Evolutionary conservation across 1,284 basidiomycete species (phyloP).

Genomic region (Trichosporon faecale): DNA sequence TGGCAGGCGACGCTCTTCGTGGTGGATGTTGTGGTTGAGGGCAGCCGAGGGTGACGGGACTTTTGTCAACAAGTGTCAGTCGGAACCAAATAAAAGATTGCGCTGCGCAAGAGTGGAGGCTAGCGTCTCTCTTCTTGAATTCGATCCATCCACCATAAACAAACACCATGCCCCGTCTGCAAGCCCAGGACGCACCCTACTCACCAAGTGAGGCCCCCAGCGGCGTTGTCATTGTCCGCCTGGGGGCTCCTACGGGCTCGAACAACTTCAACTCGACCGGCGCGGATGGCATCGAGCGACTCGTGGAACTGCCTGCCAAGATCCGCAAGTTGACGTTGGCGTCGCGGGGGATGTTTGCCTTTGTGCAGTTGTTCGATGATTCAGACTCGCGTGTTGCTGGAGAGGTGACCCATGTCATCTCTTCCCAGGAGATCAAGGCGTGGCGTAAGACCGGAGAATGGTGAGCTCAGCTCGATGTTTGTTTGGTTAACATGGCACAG

Average conservation of each 20-base stretch:
- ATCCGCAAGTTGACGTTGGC: conserved; percentile 34
- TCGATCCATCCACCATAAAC: not conserved
- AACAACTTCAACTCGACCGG: conserved; percentile 39
- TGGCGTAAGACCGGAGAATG: conserved; percentile 43
- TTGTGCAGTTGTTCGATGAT: conserved; percentile 35
- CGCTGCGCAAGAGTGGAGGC: not conserved
- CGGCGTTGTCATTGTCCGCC: conserved; percentile 33
- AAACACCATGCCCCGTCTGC: conserved; percentile 21
- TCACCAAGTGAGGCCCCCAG: conserved; percentile 34
- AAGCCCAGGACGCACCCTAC: conserved; percentile 16
- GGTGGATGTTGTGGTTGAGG: not conserved
- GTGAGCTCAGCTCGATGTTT: conserved; percentile 25
- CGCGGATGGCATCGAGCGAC: conserved; percentile 29
- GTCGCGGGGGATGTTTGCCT: conserved; percentile 38
- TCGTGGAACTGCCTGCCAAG: conserved; percentile 40
- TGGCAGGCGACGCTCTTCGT: not conserved
- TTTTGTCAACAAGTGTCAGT: not conserved
- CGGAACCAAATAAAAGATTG: conserved; percentile 1
- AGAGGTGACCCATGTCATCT: conserved; percentile 40
- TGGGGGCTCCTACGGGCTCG: conserved; percentile 41
- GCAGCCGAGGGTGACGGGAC: not conserved
- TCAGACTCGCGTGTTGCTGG: conserved; percentile 32
- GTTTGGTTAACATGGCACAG: not conserved
- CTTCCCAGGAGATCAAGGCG: conserved; percentile 36
- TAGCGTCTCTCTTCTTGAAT: not conserved